phyloP scores from a whole-genome alignment of 1,139 yeast species.

The Sugiyamaella sp. region DNA sequence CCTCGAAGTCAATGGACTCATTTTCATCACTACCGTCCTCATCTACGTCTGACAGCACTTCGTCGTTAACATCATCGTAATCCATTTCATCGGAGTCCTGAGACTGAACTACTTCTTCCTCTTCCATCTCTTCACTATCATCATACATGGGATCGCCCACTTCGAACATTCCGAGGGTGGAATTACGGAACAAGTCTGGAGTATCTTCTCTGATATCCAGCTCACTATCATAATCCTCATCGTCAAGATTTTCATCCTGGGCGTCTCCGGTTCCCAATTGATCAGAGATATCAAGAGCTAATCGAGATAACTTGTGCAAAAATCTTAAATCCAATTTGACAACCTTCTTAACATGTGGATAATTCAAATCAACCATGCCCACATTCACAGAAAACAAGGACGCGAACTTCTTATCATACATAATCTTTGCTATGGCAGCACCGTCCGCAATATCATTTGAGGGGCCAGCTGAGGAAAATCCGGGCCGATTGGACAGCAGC shows the following conservation, averaged over 20 bases:
- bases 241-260: constrained; percentile 64
- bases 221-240: constrained; percentile 33
- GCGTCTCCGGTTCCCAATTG: constrained; percentile 52
- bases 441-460: constrained; percentile 57
- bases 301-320: constrained; percentile 61
- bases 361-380: constrained; percentile 69
- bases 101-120: constrained; percentile 33
- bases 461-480: constrained; percentile 33
- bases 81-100: constrained; percentile 37
- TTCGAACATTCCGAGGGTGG: constrained; percentile 94
- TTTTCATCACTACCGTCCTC: constrained; percentile 37
- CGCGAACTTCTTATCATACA: constrained; percentile 70
- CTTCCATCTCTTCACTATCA: constrained; percentile 47
- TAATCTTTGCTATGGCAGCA: constrained; percentile 60
- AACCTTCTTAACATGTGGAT: constrained; percentile 64
- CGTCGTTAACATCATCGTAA: constrained; percentile 38
- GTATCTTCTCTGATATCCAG: constrained; percentile 70
- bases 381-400: constrained; percentile 58
- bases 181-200: constrained; percentile 81
- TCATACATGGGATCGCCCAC: constrained; percentile 75
- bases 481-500: constrained; percentile 35
- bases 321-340: constrained; percentile 62
- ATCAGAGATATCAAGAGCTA: constrained; percentile 39
- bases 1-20: constrained; percentile 24
- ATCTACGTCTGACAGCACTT: constrained; percentile 42